Evolutionary conservation across 2,329 filamentous ascomycete species (phyloP), one percentile per base, ranked within the genome.

Genomic region (Claviceps purpurea): DNA sequence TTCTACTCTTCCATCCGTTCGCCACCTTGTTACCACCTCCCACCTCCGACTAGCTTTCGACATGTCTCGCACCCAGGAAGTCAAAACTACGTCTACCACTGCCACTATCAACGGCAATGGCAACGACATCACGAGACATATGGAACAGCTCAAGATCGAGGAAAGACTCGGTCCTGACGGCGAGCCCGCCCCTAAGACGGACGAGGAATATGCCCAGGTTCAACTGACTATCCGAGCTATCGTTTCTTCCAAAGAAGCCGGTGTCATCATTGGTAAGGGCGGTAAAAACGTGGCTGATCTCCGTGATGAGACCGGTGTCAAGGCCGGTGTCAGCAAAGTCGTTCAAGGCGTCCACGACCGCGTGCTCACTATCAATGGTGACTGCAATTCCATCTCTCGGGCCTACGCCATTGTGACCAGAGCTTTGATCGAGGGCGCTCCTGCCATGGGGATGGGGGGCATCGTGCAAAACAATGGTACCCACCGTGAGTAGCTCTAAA

Each of bases 231-330:
- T 98, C 57, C 87, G 93, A 67, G 93, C 93, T 61, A 96, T 98
- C 67, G 93, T 98, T 60, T 96, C 93, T 38, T 96, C 93, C 68
- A 97, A 97, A 75, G 93, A 98, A 73, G 93, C 93, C 55, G 93
- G 93, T 65, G 89, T 98, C 63, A 97, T 98, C 70, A 98, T 98
- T 69, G 93, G 93, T 70, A 98, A 98, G 74, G 89, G 85, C 53
- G 93, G 93, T 66, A 95, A 97, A 78, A 97, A 98, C 64, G 93
- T 98, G 52, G 93, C 93, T 47, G 91, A 97, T 65, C 79, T 98
- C 57, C 85, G 93, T 65, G 91, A 98, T 63, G 91, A 97, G 73
- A 98, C 93, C 59, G 93, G 91, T 55, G 93, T 98, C 62, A 95
- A 94, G 73, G 93, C 93, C 56, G 93, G 93, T 59, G 93, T 98